These are phyloP conservation scores for Xylaria flabelliformis DNA, from an alignment of 495 filamentous ascomycete genomes.

Conservation along the genomic window DNA sequence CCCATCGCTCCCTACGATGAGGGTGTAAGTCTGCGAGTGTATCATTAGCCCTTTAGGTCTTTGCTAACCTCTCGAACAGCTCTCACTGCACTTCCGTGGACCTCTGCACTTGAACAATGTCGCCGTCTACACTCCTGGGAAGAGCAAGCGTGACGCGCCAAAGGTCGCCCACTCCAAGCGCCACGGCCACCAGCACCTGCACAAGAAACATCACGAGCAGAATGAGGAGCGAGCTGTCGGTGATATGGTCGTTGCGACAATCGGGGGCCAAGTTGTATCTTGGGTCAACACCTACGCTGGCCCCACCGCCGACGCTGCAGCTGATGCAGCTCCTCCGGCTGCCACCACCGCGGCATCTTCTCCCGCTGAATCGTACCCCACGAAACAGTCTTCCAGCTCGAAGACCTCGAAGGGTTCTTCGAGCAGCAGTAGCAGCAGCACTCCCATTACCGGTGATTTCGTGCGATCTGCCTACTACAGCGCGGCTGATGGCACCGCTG, in stretches of 20 bases:
- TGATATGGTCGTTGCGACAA: slow-evolving; percentile 61
- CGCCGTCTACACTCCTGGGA: slow-evolving; percentile 64
- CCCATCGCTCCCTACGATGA: slow-evolving; percentile 68
- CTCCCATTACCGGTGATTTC: slow-evolving; percentile 37
- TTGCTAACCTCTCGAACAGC: slow-evolving; percentile 47
- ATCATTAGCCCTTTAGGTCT: background rate
- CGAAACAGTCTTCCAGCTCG: background rate
- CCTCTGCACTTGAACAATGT: slow-evolving; percentile 67
- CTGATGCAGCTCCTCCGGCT: slow-evolving; percentile 8
- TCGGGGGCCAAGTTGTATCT: slow-evolving; percentile 64
- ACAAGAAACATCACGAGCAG: slow-evolving; percentile 40
- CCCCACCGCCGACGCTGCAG: slow-evolving; percentile 27
- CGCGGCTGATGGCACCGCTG: slow-evolving; percentile 49
- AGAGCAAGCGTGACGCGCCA: slow-evolving; percentile 34
- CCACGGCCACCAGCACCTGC: slow-evolving; percentile 44
- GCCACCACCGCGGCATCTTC: slow-evolving; percentile 20
- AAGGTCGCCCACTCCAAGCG: slow-evolving; percentile 45
- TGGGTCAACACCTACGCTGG: slow-evolving; percentile 70
- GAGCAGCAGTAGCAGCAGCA: slow-evolving; percentile 18
- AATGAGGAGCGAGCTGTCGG: slow-evolving; percentile 32
- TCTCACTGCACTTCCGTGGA: slow-evolving; percentile 74
- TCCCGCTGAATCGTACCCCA: slow-evolving; percentile 4
- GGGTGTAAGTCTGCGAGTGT: slow-evolving; percentile 57
- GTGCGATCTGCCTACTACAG: slow-evolving; percentile 63
- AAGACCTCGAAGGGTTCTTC: slow-evolving; percentile 20